Base-by-base conservation (phyloP, 148 eudicot genomes). In the Rhododendron williamsianum region DNA sequence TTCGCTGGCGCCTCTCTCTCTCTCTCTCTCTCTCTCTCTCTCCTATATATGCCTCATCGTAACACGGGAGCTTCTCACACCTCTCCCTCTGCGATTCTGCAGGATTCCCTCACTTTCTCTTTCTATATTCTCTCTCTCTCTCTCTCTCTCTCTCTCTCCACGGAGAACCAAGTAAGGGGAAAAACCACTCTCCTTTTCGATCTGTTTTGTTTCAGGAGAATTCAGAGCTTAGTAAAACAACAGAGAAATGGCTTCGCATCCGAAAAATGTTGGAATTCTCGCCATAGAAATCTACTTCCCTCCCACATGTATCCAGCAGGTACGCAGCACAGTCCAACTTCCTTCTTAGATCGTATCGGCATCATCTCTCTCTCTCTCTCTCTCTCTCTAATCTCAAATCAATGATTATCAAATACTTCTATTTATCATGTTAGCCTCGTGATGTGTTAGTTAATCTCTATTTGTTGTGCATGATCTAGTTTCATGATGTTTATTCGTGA, bases 251-350 rank as follows among this genome's bases (percentile, higher is more conserved):
- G 90, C 90, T 6, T 82, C 87, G 9, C 86, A 87, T 58, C 74
- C 48, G 23, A 90, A 95, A 51, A 93, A 97, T 90, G 99, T 95
- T 13, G 99, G 99, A 85, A 97, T 97, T 87, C 93, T 97, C 80
- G 99, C 99, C 81, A 92, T 97, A 91, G 99, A 97, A 87, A 95
- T 97, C 89, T 97, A 97, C 90, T 94, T 95, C 82, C 99, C 99
- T 87, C 99, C 98, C 63, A 90, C 98, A 80, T 97, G 96, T 89
- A 88, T 95, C 85, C 95, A 92, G 80, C 99, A 97, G 99, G 99
- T 97, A 67, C 23, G 46, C 16, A 1, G 6, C 60, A 4, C 10
- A 73, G 18, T 63, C 52, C 23, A 69, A 2, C 4, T 65, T 51
- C 23, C 9, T 67, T 33, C 27, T 19, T 78, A 6, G 58, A 51